Evolutionary conservation across 2,329 filamentous ascomycete genomes (phyloP), one percentile per base, ranked within the genome.

Genomic region (Epichloe typhina): DNA sequence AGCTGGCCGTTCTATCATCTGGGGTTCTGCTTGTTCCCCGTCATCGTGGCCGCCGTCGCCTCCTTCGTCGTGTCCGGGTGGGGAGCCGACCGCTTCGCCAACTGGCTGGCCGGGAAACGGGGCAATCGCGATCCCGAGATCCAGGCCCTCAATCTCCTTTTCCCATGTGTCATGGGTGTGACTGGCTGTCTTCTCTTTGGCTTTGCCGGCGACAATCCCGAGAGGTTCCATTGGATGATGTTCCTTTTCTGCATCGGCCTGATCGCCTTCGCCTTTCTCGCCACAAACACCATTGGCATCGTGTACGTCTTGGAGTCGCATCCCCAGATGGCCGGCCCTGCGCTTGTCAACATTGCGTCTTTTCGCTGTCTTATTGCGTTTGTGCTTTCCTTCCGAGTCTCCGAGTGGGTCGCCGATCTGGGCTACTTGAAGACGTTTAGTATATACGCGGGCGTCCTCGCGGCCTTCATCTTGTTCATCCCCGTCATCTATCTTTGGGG

Each of bases 201-300:
- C 1, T 31, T 50, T 15, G 41, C 48, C 1, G 48, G 48, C 4
- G 48, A 50, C n/a, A 26, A 45, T 19, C 48, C 48, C 4, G n/a
- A 37, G 3, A 33, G 33, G 12, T 50, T 36, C 13, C 48, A 44
- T 15, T 50, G 41, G 48, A n/a, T 45, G 35, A 35, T 50, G 17
- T 50, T 50, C 1, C 41, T 50, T 3, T 5, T 50, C 5, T 41
- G 48, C 3, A 19, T 50, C 15, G 48, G 40, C 33, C 26, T 50
- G 40, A 50, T 50, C 13, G 48, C 48, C 35, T 50, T 50, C 15
- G 17, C 48, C 8, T 50, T 50, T 38, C 48, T 50, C 13, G 48
- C 48, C 33, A 50, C 48, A 1, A 50, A 50, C 42, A 50, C 48
- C 13, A 50, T 50, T 39, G 48, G 48, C 48, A 50, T 50, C 9